Percentiles rank a stretch among this genome's conserved stretches.
Evolutionary conservation across 305 asterid genomes (phyloP).

Genomic region (Fraxinus albicans): DNA sequence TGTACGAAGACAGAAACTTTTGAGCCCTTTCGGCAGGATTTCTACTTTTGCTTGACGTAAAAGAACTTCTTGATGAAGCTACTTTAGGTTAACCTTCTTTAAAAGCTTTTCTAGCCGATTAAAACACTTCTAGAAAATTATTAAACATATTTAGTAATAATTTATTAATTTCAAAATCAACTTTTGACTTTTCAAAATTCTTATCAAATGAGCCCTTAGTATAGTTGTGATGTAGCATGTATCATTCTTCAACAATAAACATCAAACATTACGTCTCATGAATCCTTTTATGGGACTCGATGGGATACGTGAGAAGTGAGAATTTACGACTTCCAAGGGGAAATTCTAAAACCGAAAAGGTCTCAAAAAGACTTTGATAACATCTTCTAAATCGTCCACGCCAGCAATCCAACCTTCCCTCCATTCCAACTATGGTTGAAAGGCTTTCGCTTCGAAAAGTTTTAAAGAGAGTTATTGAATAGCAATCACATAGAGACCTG

Average conservation of each 20-base stretch:
- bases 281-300: neutral
- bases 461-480: neutral
- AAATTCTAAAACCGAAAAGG: neutral
- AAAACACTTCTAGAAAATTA: too few relatives aligned
- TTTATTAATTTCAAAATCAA: too few relatives aligned
- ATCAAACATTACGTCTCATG: neutral
- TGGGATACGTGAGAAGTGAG: neutral
- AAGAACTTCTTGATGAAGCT: neutral
- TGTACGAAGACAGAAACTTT: neutral
- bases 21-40: neutral
- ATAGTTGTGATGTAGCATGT: neutral
- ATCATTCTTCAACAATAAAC: neutral
- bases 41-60: neutral
- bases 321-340: neutral
- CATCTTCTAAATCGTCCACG: neutral
- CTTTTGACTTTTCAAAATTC: neutral
- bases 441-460: neutral
- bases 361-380: neutral
- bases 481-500: neutral
- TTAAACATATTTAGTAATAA: too few relatives aligned
- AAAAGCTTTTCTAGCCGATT: too few relatives aligned
- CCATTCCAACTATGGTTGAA: too few relatives aligned
- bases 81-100: neutral
- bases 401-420: too few relatives aligned
- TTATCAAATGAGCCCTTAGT: too few relatives aligned